These are phyloP conservation scores for Lecanoromycetidae sp. DNA, from an alignment of 2,329 filamentous ascomycete genomes.

Conservation along the genomic window DNA sequence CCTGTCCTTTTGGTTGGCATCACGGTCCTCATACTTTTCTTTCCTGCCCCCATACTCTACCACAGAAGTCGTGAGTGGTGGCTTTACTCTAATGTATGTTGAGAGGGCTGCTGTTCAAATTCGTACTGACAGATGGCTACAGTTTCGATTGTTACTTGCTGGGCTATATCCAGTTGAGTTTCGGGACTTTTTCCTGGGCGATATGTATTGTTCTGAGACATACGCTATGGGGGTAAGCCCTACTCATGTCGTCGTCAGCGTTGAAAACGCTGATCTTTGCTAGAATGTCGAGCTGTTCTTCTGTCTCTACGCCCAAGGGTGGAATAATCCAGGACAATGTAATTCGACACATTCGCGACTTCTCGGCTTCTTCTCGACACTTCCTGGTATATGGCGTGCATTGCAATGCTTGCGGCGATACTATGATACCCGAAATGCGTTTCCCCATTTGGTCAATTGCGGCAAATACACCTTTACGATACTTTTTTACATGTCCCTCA, in stretches of 20 bases:
- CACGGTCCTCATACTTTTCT: constrained; percentile 55
- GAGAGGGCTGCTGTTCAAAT: background rate
- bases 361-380: constrained; percentile 69
- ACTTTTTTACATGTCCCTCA: constrained; percentile 62
- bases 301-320: constrained; percentile 73
- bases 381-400: constrained; percentile 83
- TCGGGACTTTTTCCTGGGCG: constrained; percentile 90
- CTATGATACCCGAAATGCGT: constrained; percentile 70
- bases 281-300: constrained; percentile 89
- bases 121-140: constrained; percentile 23
- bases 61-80: constrained; percentile 74
- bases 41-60: constrained; percentile 64
- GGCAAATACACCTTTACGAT: constrained; percentile 87
- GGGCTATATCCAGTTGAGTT: constrained; percentile 92
- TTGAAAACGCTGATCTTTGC: background rate
- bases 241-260: background rate
- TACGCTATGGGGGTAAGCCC: constrained; percentile 70
- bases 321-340: constrained; percentile 62
- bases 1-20: constrained; percentile 67
- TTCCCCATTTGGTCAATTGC: constrained; percentile 85
- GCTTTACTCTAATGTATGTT: constrained; percentile 69
- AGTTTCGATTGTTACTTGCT: constrained; percentile 77
- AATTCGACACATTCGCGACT: constrained; percentile 75
- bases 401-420: constrained; percentile 87
- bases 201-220: constrained; percentile 93